These are phyloP conservation scores for Solanum etuberosum DNA, from an alignment of 257 asterid genomes.

Conservation along the genomic window DNA sequence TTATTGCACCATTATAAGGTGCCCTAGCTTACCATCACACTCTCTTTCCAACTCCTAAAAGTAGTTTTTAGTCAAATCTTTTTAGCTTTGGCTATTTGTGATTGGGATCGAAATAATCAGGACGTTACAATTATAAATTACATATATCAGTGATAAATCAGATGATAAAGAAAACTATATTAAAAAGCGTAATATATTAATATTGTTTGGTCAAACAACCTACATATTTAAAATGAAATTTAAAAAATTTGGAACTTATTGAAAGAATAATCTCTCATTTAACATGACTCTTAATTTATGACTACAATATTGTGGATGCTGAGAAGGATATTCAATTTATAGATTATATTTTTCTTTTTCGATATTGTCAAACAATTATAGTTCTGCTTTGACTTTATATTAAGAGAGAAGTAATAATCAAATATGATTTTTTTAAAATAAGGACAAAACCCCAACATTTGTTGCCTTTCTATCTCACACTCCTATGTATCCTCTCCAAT, in stretches of 20 bases:
- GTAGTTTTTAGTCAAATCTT: background rate
- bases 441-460: no score
- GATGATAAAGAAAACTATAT: background rate
- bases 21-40: slow-evolving; percentile 50
- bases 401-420: background rate
- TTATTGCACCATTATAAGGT: slow-evolving; percentile 26
- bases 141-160: no score
- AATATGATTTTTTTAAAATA: background rate
- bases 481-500: background rate
- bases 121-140: no score
- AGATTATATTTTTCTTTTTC: no score
- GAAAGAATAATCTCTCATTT: no score
- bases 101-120: background rate
- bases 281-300: no score
- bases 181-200: background rate
- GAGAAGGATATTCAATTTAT: no score
- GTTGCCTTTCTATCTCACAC: background rate
- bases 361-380: background rate
- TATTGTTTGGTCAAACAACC: background rate
- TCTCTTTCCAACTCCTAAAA: slow-evolving; percentile 18
- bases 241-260: no score
- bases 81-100: no score
- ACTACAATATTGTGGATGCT: no score
- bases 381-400: background rate
- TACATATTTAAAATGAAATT: no score